Evolutionary conservation across 2,329 filamentous ascomycete genomes (phyloP), one percentile per base, ranked within the genome.

Genomic region (Colletotrichum siamense): DNA sequence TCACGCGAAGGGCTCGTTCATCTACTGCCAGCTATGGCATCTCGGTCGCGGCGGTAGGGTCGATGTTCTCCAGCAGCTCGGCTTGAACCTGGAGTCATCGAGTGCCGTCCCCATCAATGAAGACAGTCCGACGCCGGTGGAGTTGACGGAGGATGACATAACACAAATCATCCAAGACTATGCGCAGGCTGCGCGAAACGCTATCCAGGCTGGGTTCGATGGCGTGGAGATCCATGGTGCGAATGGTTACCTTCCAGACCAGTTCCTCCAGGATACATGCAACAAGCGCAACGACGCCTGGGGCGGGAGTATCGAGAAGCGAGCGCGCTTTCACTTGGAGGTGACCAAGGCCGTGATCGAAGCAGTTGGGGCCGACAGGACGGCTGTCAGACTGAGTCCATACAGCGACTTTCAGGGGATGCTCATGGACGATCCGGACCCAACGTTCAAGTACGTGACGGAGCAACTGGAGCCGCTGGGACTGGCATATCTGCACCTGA

Each of bases 121-220:
- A 6, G 87, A 90, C 10, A 83, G 84, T 2, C 84, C 83, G 0
- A 89, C 89, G 6, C 94, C 94, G 3, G 90, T 90, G 69, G 92
- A 88, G 28, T 91, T 96, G 89, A 93, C 90, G 0, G 87, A 91
- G 67, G 85, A 89, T 2, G 94, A 95, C 22, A 96, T 96, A 71
- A 86, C 90, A 79, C 82, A 88, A 5, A 88, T 92, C 77, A 94
- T 95, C 83, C 82, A 81, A 1, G 91, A 92, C 0, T 95, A 90
- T 82, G 89, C 88, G 2, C 87, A 86, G 0, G 89, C 90, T 1
- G 87, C 89, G 1, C 88, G 88, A 76, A 88, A 91, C 32, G 90
- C 94, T 0, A 81, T 95, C 5, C 83, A 91, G 16, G 88, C 89
- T 22, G 94, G 95, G 0, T 93, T 93, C 59, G 94, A 96, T 80